These are phyloP conservation scores for Solanum sparsipilum DNA, from an alignment of 257 asterid species.

Conservation along the genomic window DNA sequence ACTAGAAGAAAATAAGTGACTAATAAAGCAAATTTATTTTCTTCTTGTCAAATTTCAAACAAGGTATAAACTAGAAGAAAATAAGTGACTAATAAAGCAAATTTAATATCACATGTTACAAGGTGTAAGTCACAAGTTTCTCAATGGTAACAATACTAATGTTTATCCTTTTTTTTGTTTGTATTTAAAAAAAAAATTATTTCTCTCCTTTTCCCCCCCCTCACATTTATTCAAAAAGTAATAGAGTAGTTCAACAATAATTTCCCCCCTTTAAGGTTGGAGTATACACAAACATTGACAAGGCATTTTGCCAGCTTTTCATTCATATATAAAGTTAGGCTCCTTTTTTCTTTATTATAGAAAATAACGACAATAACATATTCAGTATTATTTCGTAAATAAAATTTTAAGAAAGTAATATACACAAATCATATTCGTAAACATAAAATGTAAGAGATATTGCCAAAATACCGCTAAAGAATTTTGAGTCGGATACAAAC, in stretches of 20 bases:
- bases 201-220: background rate
- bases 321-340: background rate
- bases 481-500: background rate
- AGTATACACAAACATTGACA: background rate
- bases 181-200: background rate
- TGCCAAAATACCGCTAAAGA: background rate
- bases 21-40: background rate
- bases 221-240: background rate
- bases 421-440: background rate
- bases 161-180: background rate
- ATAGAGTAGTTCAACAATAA: background rate
- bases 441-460: background rate
- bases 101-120: background rate
- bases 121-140: background rate
- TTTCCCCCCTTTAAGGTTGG: background rate
- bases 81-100: background rate
- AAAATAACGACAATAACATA: background rate
- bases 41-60: too few relatives aligned
- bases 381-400: background rate
- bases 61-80: background rate
- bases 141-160: background rate
- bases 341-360: background rate
- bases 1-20: too few relatives aligned
- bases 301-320: background rate
- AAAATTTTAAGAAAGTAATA: background rate